Percentiles rank a stretch among this genome's conserved stretches.
Conservation (phyloP, 257 asterid species). For the Verbascum thapsus region DNA sequence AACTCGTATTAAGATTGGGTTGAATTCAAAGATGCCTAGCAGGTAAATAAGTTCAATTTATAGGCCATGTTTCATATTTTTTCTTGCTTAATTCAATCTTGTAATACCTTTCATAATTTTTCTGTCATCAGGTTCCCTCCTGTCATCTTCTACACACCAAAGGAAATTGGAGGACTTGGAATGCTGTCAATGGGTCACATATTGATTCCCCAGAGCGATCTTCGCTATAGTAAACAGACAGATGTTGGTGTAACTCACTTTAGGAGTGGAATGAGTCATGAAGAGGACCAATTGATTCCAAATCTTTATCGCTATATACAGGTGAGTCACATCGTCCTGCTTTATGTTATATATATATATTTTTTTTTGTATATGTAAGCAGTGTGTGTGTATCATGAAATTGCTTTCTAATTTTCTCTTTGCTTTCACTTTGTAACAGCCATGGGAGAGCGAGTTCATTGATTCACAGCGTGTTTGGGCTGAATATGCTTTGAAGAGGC, state of each 20-base stretch:
- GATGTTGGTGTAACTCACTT: constrained; percentile 98
- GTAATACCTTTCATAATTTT: constrained; percentile 6
- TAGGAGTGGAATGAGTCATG: constrained; percentile 99
- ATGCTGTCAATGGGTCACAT: constrained; percentile 99
- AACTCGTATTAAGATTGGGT: constrained; percentile 96
- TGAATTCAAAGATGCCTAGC: constrained; percentile 99
- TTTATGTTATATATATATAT: neutral
- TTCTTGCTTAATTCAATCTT: neutral
- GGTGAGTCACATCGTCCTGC: constrained; percentile 32
- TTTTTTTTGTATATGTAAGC: too few relatives aligned
- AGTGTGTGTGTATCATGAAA: neutral
- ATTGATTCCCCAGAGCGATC: constrained; percentile 97
- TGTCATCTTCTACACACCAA: constrained; percentile 95
- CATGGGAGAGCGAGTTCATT: constrained; percentile 99
- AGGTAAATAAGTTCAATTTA: constrained; percentile 46
- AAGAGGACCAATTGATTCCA: constrained; percentile 97
- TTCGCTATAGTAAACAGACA: constrained; percentile 93
- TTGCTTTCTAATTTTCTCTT: constrained; percentile 24
- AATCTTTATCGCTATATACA: constrained; percentile 96
- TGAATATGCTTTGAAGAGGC: constrained; percentile 97
- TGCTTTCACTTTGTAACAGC: constrained; percentile 47
- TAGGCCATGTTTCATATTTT: constrained; percentile 1
- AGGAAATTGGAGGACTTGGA: constrained; percentile 99
- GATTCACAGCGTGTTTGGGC: constrained; percentile 99
- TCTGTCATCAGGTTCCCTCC: constrained; percentile 82